phyloP scores from a whole-genome alignment of 352 stramenopile species.

The Pythium plurisporium region DNA sequence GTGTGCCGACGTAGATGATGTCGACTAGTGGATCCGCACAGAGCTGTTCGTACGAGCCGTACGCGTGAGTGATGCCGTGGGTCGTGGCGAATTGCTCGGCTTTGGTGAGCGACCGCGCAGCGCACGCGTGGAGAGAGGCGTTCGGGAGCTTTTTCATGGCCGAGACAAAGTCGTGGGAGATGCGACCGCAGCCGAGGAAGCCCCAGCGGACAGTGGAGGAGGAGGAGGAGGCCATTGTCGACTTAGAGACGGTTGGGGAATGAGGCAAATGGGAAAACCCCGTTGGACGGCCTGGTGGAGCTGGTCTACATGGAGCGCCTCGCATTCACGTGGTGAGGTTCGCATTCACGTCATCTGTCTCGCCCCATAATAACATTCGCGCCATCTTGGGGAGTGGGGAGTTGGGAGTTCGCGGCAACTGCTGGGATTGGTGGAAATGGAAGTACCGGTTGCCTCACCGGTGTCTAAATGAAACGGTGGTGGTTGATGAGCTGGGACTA shows the following conservation, averaged over 20 bases:
- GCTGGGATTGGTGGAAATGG: neutral
- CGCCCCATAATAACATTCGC: neutral
- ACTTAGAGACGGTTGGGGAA: neutral
- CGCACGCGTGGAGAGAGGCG: constrained; percentile 39
- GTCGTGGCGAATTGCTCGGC: constrained; percentile 36
- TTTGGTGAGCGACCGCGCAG: constrained; percentile 37
- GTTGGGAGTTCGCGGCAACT: neutral
- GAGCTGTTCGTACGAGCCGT: constrained; percentile 87
- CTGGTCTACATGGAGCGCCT: no score
- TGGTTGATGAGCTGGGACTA: no score
- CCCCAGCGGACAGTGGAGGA: constrained; percentile 39
- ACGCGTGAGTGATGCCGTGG: constrained; percentile 39
- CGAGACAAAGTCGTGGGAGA: constrained; percentile 51
- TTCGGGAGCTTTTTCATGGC: constrained; percentile 28
- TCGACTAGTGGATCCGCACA: constrained; percentile 74
- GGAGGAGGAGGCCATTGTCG: neutral
- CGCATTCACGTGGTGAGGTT: no score
- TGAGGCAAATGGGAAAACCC: no score
- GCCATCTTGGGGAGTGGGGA: neutral
- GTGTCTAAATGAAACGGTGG: no score
- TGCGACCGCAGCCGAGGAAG: constrained; percentile 62
- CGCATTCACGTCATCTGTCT: neutral
- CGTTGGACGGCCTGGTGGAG: no score
- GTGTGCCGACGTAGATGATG: constrained; percentile 90
- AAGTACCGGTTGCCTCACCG: neutral